A percentile compares a stretch with the other conserved stretches of the same genome.
Conservation (phyloP, 1,139 yeast genomes). For the Kazachstania sp. region DNA sequence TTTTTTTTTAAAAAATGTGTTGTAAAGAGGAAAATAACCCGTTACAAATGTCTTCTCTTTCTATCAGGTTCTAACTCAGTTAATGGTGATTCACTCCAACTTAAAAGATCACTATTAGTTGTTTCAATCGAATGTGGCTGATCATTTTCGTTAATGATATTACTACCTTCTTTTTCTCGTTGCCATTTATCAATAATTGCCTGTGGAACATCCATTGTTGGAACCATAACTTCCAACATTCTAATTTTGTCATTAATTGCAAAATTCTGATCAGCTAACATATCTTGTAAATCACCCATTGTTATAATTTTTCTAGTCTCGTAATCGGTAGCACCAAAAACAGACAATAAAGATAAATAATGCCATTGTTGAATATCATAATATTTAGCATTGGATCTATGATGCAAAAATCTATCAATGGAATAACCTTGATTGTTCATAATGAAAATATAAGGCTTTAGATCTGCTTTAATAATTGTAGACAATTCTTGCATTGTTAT, state of each 20-base stretch:
- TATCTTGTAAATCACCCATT: slow-evolving; percentile 55
- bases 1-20: not conserved
- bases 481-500: slow-evolving; percentile 81
- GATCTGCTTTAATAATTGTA: slow-evolving; percentile 71
- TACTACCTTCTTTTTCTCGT: slow-evolving; percentile 13
- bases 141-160: slow-evolving; percentile 1
- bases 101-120: slow-evolving; percentile 1
- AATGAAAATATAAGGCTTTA: slow-evolving; percentile 71
- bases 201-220: slow-evolving; percentile 72
- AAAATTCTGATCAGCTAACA: slow-evolving; percentile 48
- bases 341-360: slow-evolving; percentile 55
- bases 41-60: not conserved
- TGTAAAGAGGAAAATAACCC: not conserved
- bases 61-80: slow-evolving; percentile 2
- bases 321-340: slow-evolving; percentile 58
- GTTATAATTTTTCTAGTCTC: slow-evolving; percentile 46
- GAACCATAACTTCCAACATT: slow-evolving; percentile 70
- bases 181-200: slow-evolving; percentile 57
- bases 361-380: slow-evolving; percentile 81
- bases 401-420: slow-evolving; percentile 79
- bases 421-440: slow-evolving; percentile 84
- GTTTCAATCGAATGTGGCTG: not conserved
- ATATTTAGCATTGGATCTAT: slow-evolving; percentile 66
- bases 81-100: not conserved
- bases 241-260: slow-evolving; percentile 45